Evolutionary conservation across 768 basidiomycete genomes (phyloP), one percentile per base, ranked within the genome.

Genomic region (Leccinum longicurvipes): DNA sequence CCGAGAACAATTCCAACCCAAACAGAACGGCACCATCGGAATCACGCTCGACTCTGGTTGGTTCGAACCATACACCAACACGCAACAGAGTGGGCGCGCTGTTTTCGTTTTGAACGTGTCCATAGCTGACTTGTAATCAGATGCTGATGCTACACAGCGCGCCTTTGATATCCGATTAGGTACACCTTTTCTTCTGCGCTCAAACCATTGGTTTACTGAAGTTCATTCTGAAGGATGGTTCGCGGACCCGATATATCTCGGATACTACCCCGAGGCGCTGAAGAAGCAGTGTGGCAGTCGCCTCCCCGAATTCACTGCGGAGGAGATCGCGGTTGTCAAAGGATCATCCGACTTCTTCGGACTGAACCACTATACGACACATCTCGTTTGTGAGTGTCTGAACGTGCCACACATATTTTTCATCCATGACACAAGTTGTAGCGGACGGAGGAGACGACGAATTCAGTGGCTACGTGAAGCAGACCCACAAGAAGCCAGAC

Each of bases 31-130:
- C 21, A 73, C 78, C 59, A 89, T 91, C 60, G 89, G 89, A 19
- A 88, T 93, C 65, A 91, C 89, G 0, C 76, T 91, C 47, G 90
- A 91, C 63, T 85, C 87, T 10, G 85, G 87, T 66, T 89, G 85
- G 86, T 76, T 81, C 23, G 82, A 86, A 67, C 88, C 89, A 8
- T 90, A 84, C 59, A 86, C 89, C 60, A 78, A 87, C 60, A 78
- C 69, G 45, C 83, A 80, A 24, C 84, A 84, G 64, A 89, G 89
- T 90, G 19, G 21, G 54, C 25, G 14, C 31, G 15, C 19, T 10
- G 3, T 51, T 15, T 21, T 14, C 25, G 9, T 34, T 12, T 17
- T 2, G 11, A 5, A 17, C 7, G 14, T 39, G 12, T 23, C 3
- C 44, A 14, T 6, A 2, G 9, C 32, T 50, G 25, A 55, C 54